Base-by-base conservation (phyloP, 371 early-diverging fungal genomes). In the Fennellomyces sp. region DNA sequence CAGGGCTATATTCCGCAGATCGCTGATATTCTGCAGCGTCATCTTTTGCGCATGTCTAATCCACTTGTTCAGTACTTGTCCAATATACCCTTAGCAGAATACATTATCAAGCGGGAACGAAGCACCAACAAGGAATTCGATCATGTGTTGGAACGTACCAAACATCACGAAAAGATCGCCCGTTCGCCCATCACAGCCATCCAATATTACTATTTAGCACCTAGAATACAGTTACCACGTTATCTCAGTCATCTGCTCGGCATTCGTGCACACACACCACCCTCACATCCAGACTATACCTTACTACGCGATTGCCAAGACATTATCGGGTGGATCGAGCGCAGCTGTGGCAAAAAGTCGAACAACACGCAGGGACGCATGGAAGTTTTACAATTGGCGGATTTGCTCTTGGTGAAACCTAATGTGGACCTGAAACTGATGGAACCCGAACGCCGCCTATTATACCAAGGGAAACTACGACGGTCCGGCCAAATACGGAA, bases 21-120 rank as follows among this genome's bases (percentile, higher is more conserved):
- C 7, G 45, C 23, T 8, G 23, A 45, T n/a, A 3, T 45, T 0
- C n/a, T 45, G 0, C 23, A 45, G 5, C 5, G 75, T 49, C 79
- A 87, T 60, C 83, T 90, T 2, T 58, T 78, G 49, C 76, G 76
- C 47, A 86, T 93, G 45, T 70, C 77, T 53, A 73, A 88, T 41
- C 85, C 88, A 0, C 92, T 90, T 54, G 81, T 91, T 13, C 80
- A 78, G 30, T 95, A 95, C 72, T 89, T 93, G 25, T 87, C 89
- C 10, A 85, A 89, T 64, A 90, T 92, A 54, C 80, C 86, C 17
- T 83, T 82, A 60, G 88, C 90, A 26, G 87, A 90, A 67, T 79
- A 90, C 65, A 75, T 80, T 27, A 76, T 94, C 31, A 47, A 29
- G n/a, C 65, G 69, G 1, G 84, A 82, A 39, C 76, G 82, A 53